phyloP scores from a whole-genome alignment of 2,329 filamentous ascomycete species.

The Ophiostoma montium region DNA sequence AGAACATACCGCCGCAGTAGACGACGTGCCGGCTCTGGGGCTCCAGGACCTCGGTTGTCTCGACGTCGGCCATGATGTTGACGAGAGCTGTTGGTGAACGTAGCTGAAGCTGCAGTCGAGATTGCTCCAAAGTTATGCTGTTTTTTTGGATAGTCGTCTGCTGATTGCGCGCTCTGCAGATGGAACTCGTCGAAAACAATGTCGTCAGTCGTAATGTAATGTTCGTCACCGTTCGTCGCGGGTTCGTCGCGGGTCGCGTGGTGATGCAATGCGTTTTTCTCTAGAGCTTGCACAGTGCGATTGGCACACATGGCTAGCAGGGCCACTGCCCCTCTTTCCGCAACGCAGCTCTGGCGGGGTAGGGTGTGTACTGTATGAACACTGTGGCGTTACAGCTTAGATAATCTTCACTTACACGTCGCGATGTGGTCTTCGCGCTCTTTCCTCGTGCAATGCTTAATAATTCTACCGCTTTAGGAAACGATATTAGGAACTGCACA shows the following conservation, averaged over 20 bases:
- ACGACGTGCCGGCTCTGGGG: conserved; percentile 36
- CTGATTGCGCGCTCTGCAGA: too few relatives aligned
- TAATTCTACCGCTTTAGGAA: too few relatives aligned
- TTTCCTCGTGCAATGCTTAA: too few relatives aligned
- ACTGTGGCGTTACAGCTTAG: too few relatives aligned
- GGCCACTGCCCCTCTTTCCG: neutral
- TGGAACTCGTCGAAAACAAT: too few relatives aligned
- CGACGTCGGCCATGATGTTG: conserved; percentile 40
- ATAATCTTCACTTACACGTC: neutral
- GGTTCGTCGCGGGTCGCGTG: too few relatives aligned
- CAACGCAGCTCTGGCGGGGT: too few relatives aligned
- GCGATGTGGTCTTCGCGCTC: neutral
- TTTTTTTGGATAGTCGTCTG: neutral
- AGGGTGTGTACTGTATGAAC: too few relatives aligned
- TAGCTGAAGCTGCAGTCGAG: neutral
- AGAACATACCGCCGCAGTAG: conserved; percentile 43
- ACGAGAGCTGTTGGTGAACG: neutral
- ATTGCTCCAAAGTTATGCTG: neutral
- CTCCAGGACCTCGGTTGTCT: conserved; percentile 32
- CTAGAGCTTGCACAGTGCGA: neutral
- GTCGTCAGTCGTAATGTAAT: too few relatives aligned
- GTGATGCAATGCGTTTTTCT: conserved; percentile 1
- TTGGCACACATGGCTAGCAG: neutral
- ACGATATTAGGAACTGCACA: too few relatives aligned
- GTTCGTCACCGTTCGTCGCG: too few relatives aligned